Conservation (phyloP, 164 flowering plant species). For the Annona squamosa region DNA sequence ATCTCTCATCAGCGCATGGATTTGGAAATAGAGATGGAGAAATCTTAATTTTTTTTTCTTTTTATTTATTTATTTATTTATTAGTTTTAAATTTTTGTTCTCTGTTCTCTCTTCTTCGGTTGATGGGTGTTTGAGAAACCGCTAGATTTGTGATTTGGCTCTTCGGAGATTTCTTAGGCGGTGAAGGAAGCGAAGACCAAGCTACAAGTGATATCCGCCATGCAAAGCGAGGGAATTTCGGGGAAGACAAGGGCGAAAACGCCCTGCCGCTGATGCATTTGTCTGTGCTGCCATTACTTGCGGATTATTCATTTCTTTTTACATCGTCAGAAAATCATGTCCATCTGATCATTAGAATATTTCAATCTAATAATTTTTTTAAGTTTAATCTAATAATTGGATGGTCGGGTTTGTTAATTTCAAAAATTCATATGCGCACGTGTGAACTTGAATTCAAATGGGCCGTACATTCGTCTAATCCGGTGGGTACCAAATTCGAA, state of each 20-base stretch:
- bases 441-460: no score
- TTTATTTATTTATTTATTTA: not conserved
- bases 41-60: slow-evolving; percentile 1
- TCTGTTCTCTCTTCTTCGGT: not conserved
- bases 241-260: not conserved
- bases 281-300: not conserved
- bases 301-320: not conserved
- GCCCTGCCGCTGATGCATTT: not conserved
- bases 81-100: not conserved
- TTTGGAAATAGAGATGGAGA: not conserved
- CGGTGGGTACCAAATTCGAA: no score
- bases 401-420: no score
- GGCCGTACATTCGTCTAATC: no score
- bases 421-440: no score
- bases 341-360: no score
- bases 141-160: not conserved
- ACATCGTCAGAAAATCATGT: no score
- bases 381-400: no score
- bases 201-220: slow-evolving; percentile 11
- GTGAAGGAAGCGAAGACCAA: not conserved
- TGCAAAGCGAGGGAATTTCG: slow-evolving; percentile 12
- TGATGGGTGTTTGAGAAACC: not conserved
- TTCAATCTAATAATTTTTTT: no score
- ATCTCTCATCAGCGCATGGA: slow-evolving; percentile 25
- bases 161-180: not conserved